A percentile compares a stretch with the other conserved stretches of the same genome.
Evolutionary conservation across 2,329 filamentous ascomycete species (phyloP).

Genomic region (Claviceps digitariae): DNA sequence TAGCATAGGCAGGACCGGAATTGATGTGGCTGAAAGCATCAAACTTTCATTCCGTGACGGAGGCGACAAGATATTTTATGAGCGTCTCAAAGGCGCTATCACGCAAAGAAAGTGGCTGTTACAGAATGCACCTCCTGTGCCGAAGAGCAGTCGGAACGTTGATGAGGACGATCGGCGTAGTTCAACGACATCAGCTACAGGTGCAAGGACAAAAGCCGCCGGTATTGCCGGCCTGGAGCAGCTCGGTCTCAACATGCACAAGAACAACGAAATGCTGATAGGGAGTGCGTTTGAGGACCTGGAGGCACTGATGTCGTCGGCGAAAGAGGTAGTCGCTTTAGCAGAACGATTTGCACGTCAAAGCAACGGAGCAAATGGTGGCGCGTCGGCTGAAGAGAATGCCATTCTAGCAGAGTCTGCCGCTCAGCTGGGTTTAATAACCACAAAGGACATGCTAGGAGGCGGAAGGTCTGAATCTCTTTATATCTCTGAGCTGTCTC

Average conservation of each 20-base stretch:
- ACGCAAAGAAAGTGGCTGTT: slow-evolving; percentile 93
- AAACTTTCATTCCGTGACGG: slow-evolving; percentile 87
- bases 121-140: slow-evolving; percentile 77
- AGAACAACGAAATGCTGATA: slow-evolving; percentile 87
- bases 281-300: slow-evolving; percentile 92
- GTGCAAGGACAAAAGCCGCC: slow-evolving; percentile 44
- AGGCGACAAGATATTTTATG: slow-evolving; percentile 81
- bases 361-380: slow-evolving; percentile 41
- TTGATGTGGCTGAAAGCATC: slow-evolving; percentile 58
- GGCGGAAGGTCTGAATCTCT: slow-evolving; percentile 62
- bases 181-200: slow-evolving; percentile 13
- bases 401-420: slow-evolving; percentile 63
- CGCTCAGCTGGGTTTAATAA: slow-evolving; percentile 74
- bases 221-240: slow-evolving; percentile 90
- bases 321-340: slow-evolving; percentile 87
- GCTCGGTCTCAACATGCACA: slow-evolving; percentile 68
- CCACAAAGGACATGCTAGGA: slow-evolving; percentile 89
- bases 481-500: slow-evolving; percentile 76
- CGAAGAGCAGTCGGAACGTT: slow-evolving; percentile 37
- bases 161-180: slow-evolving; percentile 22
- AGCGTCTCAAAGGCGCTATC: slow-evolving; percentile 75
- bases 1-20: slow-evolving; percentile 17
- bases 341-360: slow-evolving; percentile 77
- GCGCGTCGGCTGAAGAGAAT: slow-evolving; percentile 55
- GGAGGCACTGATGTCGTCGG: slow-evolving; percentile 92